Base-by-base conservation (phyloP, 768 basidiomycete genomes). In the Stropharia rugosoannulata region DNA sequence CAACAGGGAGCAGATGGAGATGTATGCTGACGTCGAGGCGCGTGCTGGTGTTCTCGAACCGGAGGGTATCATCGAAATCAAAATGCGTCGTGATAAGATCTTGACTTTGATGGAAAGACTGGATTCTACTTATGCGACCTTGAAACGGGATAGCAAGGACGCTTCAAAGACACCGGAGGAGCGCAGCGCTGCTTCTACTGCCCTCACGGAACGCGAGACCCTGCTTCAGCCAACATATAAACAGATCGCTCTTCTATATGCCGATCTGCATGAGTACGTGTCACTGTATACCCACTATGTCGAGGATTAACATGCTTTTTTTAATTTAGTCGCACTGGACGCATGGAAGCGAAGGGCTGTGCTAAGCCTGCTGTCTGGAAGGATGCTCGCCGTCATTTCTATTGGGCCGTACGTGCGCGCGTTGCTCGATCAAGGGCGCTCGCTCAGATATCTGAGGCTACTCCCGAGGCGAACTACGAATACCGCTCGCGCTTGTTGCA, bases 341-440 rank as follows among this genome's bases (percentile, higher is more conserved):
- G 95, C 45, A 96, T 97, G 95, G 93, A 97, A 73, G 95, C 95
- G 25, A 98, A 98, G 75, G 94, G 93, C 15, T 95, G 95, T 61
- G 95, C 95, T 7, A 89, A 87, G 58, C 80, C 92, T 16, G 79
- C 85, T 27, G 82, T 86, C 44, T 98, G 95, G 95, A 93, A 90
- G 71, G 81, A 90, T 50, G 85, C 95, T 53, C 87, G 93, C 56
- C 83, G 94, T 58, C 81, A 86, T 66, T 95, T 98, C 81, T 96
- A 96, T 75, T 97, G 94, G 95, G 85, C 90, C 41, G 80, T 93
- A 29, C 89, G 95, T 42, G 87, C 88, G n/a, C 86, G 88, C 50
- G 73, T 91, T 32, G 88, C 89, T 22, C 84, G 81, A 52, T 87
- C 87, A 1, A 73, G 75, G 38, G 86, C 86, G 16, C 74, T 90